Conservation (phyloP, 2,329 filamentous ascomycete species). For the Didymella glomerata region DNA sequence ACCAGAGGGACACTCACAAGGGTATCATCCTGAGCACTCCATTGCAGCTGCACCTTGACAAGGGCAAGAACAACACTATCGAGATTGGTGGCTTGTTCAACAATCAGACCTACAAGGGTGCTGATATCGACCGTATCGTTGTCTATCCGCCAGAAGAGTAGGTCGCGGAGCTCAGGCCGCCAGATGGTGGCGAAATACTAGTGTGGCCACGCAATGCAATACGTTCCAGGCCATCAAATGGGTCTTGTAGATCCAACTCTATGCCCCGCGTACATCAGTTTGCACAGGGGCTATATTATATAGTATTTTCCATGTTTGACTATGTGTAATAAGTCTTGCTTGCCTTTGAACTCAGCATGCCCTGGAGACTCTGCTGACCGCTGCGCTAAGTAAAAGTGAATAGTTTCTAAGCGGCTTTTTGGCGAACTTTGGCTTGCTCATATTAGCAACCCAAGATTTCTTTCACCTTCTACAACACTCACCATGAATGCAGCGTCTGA, state of each 20-base stretch:
- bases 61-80: slow-evolving; percentile 66
- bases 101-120: slow-evolving; percentile 64
- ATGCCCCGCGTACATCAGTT: too few species aligned
- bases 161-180: not conserved
- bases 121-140: slow-evolving; percentile 66
- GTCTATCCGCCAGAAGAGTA: slow-evolving; percentile 65
- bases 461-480: not conserved
- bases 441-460: too few species aligned
- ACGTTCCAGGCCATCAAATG: not conserved
- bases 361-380: too few species aligned
- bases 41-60: slow-evolving; percentile 61
- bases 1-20: slow-evolving; percentile 66
- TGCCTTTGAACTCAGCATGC: too few species aligned
- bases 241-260: too few species aligned
- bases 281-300: too few species aligned
- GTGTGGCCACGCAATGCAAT: not conserved
- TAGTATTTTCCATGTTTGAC: too few species aligned
- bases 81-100: slow-evolving; percentile 66
- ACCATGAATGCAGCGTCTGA: not conserved
- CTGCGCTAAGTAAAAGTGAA: too few species aligned
- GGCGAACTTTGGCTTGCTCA: too few species aligned
- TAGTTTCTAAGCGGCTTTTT: too few species aligned
- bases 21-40: slow-evolving; percentile 67
- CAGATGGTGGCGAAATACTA: too few species aligned
- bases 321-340: too few species aligned